These are phyloP conservation scores for Candida ascalaphidarum DNA, from an alignment of 805 yeast species.

Conservation along the genomic window DNA sequence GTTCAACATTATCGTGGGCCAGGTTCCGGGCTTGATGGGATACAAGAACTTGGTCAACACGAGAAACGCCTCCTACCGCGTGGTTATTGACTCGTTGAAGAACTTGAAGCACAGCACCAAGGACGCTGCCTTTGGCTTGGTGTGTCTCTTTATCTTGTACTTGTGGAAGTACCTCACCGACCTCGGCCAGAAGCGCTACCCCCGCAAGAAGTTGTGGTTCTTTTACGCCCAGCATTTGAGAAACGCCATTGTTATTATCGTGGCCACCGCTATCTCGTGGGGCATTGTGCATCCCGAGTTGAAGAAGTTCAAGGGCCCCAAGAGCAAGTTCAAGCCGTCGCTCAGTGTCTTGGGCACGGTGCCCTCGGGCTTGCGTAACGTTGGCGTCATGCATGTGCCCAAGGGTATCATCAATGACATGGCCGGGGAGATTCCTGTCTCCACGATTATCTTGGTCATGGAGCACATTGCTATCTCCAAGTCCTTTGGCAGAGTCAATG, in stretches of 20 bases:
- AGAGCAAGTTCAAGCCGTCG: constrained; percentile 29
- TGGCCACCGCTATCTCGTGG: constrained; percentile 80
- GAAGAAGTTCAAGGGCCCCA: constrained; percentile 18
- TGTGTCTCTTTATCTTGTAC: constrained; percentile 64
- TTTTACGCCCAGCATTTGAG: constrained; percentile 73
- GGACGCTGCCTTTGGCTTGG: constrained; percentile 87
- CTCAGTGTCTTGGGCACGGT: constrained; percentile 67
- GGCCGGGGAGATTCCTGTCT: constrained; percentile 78
- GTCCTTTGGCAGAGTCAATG: constrained; percentile 88
- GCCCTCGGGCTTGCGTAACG: constrained; percentile 74
- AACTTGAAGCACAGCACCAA: constrained; percentile 57
- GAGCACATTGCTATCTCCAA: constrained; percentile 93
- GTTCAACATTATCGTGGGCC: constrained; percentile 72
- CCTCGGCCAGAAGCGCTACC: constrained; percentile 54
- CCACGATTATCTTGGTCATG: constrained; percentile 70
- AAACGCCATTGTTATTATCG: constrained; percentile 72
- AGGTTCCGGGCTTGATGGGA: constrained; percentile 83
- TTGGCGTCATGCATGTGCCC: constrained; percentile 65
- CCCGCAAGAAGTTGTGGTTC: constrained; percentile 44
- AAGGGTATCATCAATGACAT: constrained; percentile 47
- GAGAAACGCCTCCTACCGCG: constrained; percentile 59
- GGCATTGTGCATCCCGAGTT: constrained; percentile 49
- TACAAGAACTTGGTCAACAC: constrained; percentile 59
- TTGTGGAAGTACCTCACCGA: constrained; percentile 60
- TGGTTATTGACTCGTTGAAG: constrained; percentile 64